These are phyloP conservation scores for Aspergillus homomorphus DNA, from an alignment of 495 filamentous ascomycete genomes.

Conservation along the genomic window DNA sequence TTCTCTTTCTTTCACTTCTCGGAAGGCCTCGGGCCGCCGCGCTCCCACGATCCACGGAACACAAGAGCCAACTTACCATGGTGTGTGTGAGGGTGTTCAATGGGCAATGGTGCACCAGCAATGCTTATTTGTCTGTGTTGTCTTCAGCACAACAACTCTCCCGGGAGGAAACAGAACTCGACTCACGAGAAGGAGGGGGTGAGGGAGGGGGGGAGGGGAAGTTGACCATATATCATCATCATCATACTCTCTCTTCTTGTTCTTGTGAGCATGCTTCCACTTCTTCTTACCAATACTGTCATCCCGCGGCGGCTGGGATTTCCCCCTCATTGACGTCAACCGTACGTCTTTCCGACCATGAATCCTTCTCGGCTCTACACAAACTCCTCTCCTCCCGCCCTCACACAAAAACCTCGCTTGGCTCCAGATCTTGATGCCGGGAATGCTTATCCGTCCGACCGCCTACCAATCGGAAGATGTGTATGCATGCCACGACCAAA, in stretches of 20 bases:
- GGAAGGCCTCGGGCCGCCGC: neutral
- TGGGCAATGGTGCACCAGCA: neutral
- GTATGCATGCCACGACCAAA: neutral
- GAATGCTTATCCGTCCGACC: neutral
- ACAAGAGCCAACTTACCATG: neutral
- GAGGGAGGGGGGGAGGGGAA: neutral
- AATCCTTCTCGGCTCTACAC: slow-evolving; percentile 9
- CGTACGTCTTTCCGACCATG: slow-evolving; percentile 16
- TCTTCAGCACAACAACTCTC: no score
- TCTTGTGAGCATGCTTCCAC: neutral
- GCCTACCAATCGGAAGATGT: neutral
- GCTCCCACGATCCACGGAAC: neutral
- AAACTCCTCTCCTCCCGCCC: neutral
- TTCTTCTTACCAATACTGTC: neutral
- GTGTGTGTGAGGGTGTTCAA: neutral
- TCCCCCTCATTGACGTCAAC: slow-evolving; percentile 30
- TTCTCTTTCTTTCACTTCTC: neutral
- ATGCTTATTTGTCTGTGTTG: neutral
- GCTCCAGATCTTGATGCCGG: neutral
- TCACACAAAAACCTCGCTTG: neutral
- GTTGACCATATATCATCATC: slow-evolving; percentile 11
- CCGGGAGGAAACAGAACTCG: neutral
- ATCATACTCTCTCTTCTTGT: neutral
- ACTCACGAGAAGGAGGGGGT: neutral
- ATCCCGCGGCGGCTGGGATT: slow-evolving; percentile 7